Evolutionary conservation across 2,329 filamentous ascomycete species (phyloP).

Genomic region (Ceratocystiopsis minuta): DNA sequence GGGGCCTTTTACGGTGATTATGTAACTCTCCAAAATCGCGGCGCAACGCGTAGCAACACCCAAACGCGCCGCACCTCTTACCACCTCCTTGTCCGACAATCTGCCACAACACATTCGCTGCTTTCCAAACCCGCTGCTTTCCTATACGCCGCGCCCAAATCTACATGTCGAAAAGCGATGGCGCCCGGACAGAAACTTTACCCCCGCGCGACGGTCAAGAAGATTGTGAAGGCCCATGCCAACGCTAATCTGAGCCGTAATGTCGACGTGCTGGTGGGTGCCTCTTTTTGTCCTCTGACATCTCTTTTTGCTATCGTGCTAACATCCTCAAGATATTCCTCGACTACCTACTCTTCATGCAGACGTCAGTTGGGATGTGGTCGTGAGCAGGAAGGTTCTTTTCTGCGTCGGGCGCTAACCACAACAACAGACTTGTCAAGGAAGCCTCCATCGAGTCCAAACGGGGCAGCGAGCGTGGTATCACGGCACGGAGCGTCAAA

Average conservation of each 20-base stretch:
- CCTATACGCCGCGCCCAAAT: too few species aligned
- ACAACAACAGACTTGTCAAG: slow-evolving; percentile 45
- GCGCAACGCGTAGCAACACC: too few species aligned
- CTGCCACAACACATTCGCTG: too few species aligned
- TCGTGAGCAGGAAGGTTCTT: too few species aligned
- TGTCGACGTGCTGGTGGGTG: slow-evolving; percentile 60
- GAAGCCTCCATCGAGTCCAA: slow-evolving; percentile 64
- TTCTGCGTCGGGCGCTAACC: background rate
- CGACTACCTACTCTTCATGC: slow-evolving; percentile 70
- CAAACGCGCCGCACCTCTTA: too few species aligned
- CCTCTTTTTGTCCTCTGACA: background rate
- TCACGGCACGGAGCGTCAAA: slow-evolving; percentile 59
- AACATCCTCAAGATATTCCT: slow-evolving; percentile 49
- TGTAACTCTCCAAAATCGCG: too few species aligned
- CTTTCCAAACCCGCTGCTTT: too few species aligned
- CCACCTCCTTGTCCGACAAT: too few species aligned
- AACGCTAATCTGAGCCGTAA: slow-evolving; percentile 68
- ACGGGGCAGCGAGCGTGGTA: slow-evolving; percentile 50
- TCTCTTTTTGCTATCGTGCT: slow-evolving; percentile 1
- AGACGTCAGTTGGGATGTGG: slow-evolving; percentile 25
- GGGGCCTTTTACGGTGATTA: too few species aligned
- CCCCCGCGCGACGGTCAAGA: slow-evolving; percentile 68
- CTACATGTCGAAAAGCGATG: slow-evolving; percentile 20
- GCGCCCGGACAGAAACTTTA: slow-evolving; percentile 57
- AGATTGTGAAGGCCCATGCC: slow-evolving; percentile 78